A percentile compares a stretch with the other conserved stretches of the same genome.
Conservation (phyloP, 805 yeast species). For the Yamadazyma kitorensis region DNA sequence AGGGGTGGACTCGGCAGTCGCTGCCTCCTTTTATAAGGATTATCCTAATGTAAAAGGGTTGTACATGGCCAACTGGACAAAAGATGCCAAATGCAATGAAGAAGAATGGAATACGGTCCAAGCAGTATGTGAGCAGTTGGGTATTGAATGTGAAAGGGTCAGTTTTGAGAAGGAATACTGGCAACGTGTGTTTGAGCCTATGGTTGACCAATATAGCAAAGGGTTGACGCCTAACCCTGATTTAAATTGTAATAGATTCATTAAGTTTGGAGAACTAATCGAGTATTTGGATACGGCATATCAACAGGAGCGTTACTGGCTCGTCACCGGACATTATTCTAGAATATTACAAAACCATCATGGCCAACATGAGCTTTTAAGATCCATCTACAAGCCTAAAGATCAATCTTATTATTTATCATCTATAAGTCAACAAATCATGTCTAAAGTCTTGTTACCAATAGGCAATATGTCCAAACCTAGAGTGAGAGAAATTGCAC, state of each 20-base stretch:
- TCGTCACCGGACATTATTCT: constrained; percentile 87
- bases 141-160: constrained; percentile 70
- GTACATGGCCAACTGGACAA: constrained; percentile 92
- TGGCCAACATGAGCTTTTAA: constrained; percentile 43
- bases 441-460: constrained; percentile 65
- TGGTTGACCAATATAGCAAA: constrained; percentile 65
- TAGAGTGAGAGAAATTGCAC: constrained; percentile 67
- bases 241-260: constrained; percentile 76
- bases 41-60: constrained; percentile 70
- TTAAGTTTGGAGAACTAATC: constrained; percentile 81
- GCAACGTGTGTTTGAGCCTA: constrained; percentile 89
- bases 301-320: constrained; percentile 57
- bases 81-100: constrained; percentile 69
- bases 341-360: constrained; percentile 40
- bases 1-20: constrained; percentile 93
- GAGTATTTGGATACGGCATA: constrained; percentile 47
- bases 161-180: constrained; percentile 91
- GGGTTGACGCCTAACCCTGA: constrained; percentile 97
- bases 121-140: constrained; percentile 54
- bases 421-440: constrained; percentile 47
- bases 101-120: constrained; percentile 86
- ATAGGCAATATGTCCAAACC: constrained; percentile 77
- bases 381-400: constrained; percentile 59
- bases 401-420: constrained; percentile 93
- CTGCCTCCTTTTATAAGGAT: constrained; percentile 63